A percentile compares a stretch with the other conserved stretches of the same genome.
These are phyloP conservation scores for Sporothrix brunneoviolacea DNA, from an alignment of 2,329 filamentous ascomycete genomes.

Conservation along the genomic window DNA sequence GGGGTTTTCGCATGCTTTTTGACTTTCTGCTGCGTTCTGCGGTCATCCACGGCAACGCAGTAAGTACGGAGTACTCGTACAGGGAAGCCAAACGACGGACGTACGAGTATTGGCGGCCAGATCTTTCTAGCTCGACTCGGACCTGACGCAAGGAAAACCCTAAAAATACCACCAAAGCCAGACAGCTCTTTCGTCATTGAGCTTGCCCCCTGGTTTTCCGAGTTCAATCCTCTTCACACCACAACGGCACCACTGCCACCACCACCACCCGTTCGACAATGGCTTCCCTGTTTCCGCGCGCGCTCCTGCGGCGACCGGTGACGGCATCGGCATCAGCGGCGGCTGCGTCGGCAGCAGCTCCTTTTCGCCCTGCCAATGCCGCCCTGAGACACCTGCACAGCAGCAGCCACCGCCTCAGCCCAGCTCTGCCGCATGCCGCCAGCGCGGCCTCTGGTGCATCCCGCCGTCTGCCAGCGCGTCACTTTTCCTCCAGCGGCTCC, in stretches of 20 bases:
- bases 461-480: not conserved
- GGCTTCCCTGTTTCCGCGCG: constrained; percentile 13
- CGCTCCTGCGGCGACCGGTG: constrained; percentile 10
- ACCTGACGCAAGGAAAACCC: too few relatives aligned
- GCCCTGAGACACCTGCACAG: too few relatives aligned
- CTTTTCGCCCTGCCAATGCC: too few relatives aligned
- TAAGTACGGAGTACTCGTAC: too few relatives aligned
- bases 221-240: not conserved
- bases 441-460: not conserved
- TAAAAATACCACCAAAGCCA: not conserved
- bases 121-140: too few relatives aligned
- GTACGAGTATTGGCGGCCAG: too few relatives aligned
- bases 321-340: not conserved
- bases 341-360: too few relatives aligned
- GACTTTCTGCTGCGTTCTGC: too few relatives aligned
- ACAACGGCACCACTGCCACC: not conserved
- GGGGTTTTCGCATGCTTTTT: too few relatives aligned
- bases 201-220: not conserved
- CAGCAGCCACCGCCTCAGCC: not conserved
- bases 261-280: not conserved
- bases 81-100: too few relatives aligned
- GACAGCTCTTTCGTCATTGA: constrained; percentile 2
- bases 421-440: not conserved
- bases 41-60: too few relatives aligned
- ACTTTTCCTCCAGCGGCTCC: constrained; percentile 3